Conservation (phyloP, 2,329 filamentous ascomycete species). For the Stenocarpella maydis region DNA sequence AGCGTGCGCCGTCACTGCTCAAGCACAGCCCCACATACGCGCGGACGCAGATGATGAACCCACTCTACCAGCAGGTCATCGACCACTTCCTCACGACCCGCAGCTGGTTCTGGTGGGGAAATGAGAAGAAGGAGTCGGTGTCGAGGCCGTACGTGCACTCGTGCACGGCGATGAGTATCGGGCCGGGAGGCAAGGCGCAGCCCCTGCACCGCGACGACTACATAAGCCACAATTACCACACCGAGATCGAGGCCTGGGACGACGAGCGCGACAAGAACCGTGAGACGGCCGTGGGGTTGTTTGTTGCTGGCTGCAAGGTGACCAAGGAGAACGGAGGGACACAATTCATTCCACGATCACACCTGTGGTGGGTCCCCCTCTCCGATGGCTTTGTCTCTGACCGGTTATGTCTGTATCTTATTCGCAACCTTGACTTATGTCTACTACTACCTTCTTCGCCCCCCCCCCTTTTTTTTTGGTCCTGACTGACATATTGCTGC, state of each 20-base stretch:
- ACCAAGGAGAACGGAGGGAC: conserved; percentile 10
- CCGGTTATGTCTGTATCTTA: too few relatives aligned
- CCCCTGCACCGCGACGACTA: conserved; percentile 10
- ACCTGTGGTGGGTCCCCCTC: background rate
- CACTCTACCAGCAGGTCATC: conserved; percentile 1
- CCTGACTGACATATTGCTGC: background rate
- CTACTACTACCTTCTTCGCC: too few relatives aligned
- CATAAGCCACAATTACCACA: conserved; percentile 8
- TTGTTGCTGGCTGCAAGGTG: conserved; percentile 7
- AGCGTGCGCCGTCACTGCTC: conserved; percentile 1
- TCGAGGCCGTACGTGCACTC: conserved; percentile 10
- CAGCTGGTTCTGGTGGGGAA: conserved; percentile 19
- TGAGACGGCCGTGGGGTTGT: conserved; percentile 4
- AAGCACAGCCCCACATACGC: conserved; percentile 8
- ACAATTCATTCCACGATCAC: background rate
- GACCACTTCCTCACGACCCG: conserved; percentile 9
- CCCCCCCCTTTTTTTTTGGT: background rate
- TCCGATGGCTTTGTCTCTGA: background rate
- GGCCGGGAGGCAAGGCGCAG: conserved; percentile 1
- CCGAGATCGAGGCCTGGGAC: conserved; percentile 14
- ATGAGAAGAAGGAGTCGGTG: conserved; percentile 7
- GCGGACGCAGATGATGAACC: conserved; percentile 14
- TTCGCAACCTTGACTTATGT: too few relatives aligned
- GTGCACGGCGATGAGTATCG: conserved; percentile 5
- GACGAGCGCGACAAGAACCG: background rate